These are phyloP conservation scores for Cymbopogon citratus DNA, from an alignment of 176 grass and related monocot genomes.

Conservation along the genomic window DNA sequence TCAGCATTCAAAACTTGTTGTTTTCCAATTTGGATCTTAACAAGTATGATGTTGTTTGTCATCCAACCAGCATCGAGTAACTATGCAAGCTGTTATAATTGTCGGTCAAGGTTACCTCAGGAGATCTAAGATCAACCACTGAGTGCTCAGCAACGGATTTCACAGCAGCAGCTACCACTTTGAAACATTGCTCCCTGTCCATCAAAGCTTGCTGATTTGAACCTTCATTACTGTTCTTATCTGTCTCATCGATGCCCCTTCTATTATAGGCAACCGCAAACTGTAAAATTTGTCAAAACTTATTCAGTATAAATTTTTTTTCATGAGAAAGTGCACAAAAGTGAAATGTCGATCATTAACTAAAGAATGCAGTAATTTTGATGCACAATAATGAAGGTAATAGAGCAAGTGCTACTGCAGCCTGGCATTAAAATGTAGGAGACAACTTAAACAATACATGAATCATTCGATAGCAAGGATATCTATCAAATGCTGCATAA, in stretches of 20 bases:
- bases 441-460: neutral
- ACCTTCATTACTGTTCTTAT: slow-evolving; percentile 38
- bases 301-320: slow-evolving; percentile 27
- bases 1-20: slow-evolving; percentile 16
- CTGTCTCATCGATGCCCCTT: slow-evolving; percentile 78
- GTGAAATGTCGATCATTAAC: neutral
- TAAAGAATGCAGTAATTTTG: neutral
- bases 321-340: neutral
- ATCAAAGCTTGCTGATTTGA: slow-evolving; percentile 47
- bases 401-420: neutral
- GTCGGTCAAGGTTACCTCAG: slow-evolving; percentile 56
- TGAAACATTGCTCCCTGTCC: slow-evolving; percentile 80
- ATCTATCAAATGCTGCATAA: neutral
- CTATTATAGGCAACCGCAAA: slow-evolving; percentile 93
- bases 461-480: neutral
- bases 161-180: slow-evolving; percentile 67
- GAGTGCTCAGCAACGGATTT: slow-evolving; percentile 55
- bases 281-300: slow-evolving; percentile 39
- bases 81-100: neutral
- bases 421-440: neutral
- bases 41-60: slow-evolving; percentile 5
- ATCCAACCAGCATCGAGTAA: neutral
- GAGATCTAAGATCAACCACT: slow-evolving; percentile 82
- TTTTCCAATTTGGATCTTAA: slow-evolving; percentile 12
- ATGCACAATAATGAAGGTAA: neutral